Percentiles rank a stretch among this genome's conserved stretches.
Conservation (phyloP, 2,329 filamentous ascomycete genomes). For the Endoconidiophora laricicola region DNA sequence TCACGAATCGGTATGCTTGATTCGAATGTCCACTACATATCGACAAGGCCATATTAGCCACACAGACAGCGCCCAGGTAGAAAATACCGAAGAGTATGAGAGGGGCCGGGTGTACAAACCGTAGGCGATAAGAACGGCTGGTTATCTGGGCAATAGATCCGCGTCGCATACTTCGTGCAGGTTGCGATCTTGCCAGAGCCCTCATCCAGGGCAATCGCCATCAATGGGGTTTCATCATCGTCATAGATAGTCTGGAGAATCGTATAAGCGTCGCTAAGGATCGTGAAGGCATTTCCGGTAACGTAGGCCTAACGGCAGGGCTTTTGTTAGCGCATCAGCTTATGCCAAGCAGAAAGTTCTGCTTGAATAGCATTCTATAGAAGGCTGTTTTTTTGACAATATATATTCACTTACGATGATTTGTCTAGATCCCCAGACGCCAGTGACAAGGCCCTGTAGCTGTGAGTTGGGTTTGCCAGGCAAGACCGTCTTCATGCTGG, state of each 20-base stretch:
- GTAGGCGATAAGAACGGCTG: conserved; percentile 3
- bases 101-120: background rate
- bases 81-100: background rate
- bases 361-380: background rate
- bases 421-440: conserved; percentile 54
- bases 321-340: background rate
- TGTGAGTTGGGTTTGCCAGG: conserved; percentile 63
- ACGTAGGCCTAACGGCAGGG: conserved; percentile 53
- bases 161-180: conserved; percentile 48
- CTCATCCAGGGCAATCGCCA: conserved; percentile 69
- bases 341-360: background rate
- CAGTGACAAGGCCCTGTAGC: conserved; percentile 61
- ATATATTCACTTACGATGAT: conserved; percentile 43
- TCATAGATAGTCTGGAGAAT: conserved; percentile 86
- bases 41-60: background rate
- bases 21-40: conserved; percentile 44
- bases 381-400: background rate
- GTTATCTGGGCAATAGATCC: conserved; percentile 58
- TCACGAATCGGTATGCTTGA: conserved; percentile 34
- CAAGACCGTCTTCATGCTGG: conserved; percentile 59
- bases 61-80: background rate
- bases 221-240: conserved; percentile 50
- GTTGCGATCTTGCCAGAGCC: conserved; percentile 70
- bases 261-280: conserved; percentile 56
- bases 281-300: conserved; percentile 71